Percentiles rank a stretch among this genome's conserved stretches.
phyloP scores from a whole-genome alignment of 768 basidiomycete genomes.

The Boletus reticuloceps region DNA sequence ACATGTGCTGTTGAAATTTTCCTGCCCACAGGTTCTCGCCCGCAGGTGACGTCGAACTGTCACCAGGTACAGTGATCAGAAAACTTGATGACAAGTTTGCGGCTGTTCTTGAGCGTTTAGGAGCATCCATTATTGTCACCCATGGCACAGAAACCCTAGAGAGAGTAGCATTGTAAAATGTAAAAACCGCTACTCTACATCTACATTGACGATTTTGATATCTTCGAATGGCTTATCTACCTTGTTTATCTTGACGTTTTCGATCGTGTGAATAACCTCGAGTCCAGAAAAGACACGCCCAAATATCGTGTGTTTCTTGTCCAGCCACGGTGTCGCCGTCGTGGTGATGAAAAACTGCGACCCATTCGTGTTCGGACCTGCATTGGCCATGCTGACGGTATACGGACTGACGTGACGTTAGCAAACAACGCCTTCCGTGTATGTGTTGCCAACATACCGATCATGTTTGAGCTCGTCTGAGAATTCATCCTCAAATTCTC shows the following conservation, averaged over 20 bases:
- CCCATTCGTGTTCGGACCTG: constrained; percentile 86
- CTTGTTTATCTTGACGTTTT: constrained; percentile 85
- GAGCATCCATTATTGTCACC: constrained; percentile 21
- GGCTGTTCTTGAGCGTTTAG: constrained; percentile 27
- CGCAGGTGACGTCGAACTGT: constrained; percentile 11
- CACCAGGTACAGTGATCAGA: constrained; percentile 23
- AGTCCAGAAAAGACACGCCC: constrained; percentile 84
- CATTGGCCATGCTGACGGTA: constrained; percentile 94
- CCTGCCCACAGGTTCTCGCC: constrained; percentile 43
- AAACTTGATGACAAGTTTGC: constrained; percentile 36
- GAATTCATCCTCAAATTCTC: constrained; percentile 93
- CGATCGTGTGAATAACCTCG: constrained; percentile 89
- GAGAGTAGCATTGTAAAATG: constrained; percentile 44
- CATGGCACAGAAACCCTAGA: constrained; percentile 40
- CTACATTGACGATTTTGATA: constrained; percentile 84
- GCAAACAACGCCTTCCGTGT: neutral
- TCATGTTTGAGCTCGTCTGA: constrained; percentile 87
- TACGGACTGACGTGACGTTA: constrained; percentile 63
- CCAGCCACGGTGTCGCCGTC: constrained; percentile 89
- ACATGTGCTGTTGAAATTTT: constrained; percentile 54
- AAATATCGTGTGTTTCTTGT: constrained; percentile 91
- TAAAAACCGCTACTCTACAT: constrained; percentile 52
- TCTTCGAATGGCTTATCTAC: constrained; percentile 89
- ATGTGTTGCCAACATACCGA: constrained; percentile 46
- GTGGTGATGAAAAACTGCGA: constrained; percentile 99